Evolutionary conservation across 1,139 yeast genomes (phyloP), one percentile per base, ranked within the genome.

Genomic region (Debaryomyces robertsiae): DNA sequence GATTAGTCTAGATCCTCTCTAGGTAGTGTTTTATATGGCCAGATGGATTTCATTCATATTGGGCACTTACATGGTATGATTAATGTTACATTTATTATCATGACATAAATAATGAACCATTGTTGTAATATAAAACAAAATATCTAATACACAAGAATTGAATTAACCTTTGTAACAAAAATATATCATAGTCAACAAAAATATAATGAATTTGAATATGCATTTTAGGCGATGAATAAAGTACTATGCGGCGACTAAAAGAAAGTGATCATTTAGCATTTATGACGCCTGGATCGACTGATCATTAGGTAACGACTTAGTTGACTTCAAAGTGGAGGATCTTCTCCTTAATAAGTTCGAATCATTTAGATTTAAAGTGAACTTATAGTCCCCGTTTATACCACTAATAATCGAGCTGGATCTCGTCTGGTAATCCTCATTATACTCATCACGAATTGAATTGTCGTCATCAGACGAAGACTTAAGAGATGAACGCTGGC

Each of bases 341-440:
- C 60, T 63, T 50, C 78, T 59, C 24, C 71, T 55, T 29, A 73
- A 58, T 25, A 73, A 53, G 43, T 68, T 69, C 43, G 72, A 68
- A 43, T 72, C 77, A 46, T 69, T 69, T 54, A 73, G 54, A 46
- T 67, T 72, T 28, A 73, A 58, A 3, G 75, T 70, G 44, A 73
- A 73, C 45, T 71, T 72, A 48, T 61, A 72, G 43, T 65, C 73
- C 23, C 70, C 73, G 46, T 57, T 69, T 23, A 59, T 58, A 15
- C 73, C 73, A 10, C 69, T 63, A 13, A 70, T 68, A 3, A 71
- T 63, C 3, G 74, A 67, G n/a, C 73, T 65, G 14, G 75, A 71
- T 37, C 77, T 55, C 1, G 77, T 72, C 43, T 65, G 74, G 43
- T 61, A 62, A 31, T 56, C 61, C 16, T 46, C 58, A 27, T 48